Percentiles rank a stretch among this genome's conserved stretches.
Evolutionary conservation across 139 green algal species (phyloP).

Genomic region (Pseudopediastrum boryanum): DNA sequence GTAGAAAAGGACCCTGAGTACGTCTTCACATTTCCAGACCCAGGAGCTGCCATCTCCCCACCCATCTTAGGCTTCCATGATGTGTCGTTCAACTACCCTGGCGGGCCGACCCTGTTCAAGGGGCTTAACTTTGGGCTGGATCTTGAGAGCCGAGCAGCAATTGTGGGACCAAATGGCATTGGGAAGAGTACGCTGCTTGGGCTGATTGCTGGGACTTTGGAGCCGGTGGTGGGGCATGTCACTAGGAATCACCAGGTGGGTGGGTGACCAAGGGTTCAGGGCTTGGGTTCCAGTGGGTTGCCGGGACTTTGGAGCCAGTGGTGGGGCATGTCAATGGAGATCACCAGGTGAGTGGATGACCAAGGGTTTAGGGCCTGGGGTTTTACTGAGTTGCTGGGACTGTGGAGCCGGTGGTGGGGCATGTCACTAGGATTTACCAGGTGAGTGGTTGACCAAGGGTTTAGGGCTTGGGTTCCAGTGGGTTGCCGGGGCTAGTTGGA

Average conservation of each 20-base stretch:
- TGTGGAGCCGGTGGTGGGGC: conserved; percentile 65
- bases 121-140: conserved; percentile 89
- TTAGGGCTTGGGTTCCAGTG: too few relatives aligned
- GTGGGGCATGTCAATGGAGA: conserved; percentile 65
- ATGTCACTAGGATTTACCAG: conserved; percentile 68
- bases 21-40: conserved; percentile 73
- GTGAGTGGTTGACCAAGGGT: too few relatives aligned
- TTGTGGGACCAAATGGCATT: conserved; percentile 90
- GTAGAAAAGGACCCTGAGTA: conserved; percentile 59
- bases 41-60: conserved; percentile 44
- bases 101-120: conserved; percentile 46
- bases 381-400: conserved; percentile 69
- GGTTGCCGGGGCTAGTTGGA: conserved; percentile 73
- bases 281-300: too few relatives aligned
- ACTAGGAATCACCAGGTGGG: conserved; percentile 68
- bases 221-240: conserved; percentile 63
- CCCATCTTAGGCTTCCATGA: conserved; percentile 83
- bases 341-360: conserved; percentile 55
- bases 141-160: conserved; percentile 73
- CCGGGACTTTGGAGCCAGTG: conserved; percentile 65
- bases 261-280: too few relatives aligned
- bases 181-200: conserved; percentile 94
- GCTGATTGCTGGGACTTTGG: conserved; percentile 76
- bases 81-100: conserved; percentile 77
- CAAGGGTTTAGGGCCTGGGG: too few relatives aligned